These are phyloP conservation scores for Nakazawaea laoshanensis DNA, from an alignment of 805 yeast species.

Conservation along the genomic window DNA sequence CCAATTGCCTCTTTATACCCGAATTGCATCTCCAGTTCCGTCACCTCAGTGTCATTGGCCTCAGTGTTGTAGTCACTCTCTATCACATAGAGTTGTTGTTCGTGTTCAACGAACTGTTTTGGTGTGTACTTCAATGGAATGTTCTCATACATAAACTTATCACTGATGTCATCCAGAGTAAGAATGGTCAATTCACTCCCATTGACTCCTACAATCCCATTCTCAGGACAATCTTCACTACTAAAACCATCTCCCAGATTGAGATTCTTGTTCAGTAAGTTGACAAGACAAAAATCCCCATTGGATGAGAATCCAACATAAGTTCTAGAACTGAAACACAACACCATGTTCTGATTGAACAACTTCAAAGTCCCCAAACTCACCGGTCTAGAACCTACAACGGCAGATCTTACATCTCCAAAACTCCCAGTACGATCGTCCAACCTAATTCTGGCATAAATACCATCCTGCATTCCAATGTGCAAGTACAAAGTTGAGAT, in stretches of 20 bases:
- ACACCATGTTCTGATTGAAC: slow-evolving; percentile 24
- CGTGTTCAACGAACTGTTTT: slow-evolving; percentile 25
- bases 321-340: slow-evolving; percentile 45
- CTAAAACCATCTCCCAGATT: slow-evolving; percentile 42
- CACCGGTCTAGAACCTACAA: slow-evolving; percentile 65
- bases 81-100: slow-evolving; percentile 27
- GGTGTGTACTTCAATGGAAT: slow-evolving; percentile 45
- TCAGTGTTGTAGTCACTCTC: slow-evolving; percentile 35
- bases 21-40: slow-evolving; percentile 31
- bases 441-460: slow-evolving; percentile 56
- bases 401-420: slow-evolving; percentile 57
- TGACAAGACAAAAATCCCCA: slow-evolving; percentile 33
- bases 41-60: slow-evolving; percentile 19
- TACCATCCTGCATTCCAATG: slow-evolving; percentile 79
- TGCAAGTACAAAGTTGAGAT: slow-evolving; percentile 37
- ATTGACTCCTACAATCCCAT: slow-evolving; percentile 58
- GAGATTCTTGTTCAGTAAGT: slow-evolving; percentile 34
- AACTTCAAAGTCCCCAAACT: slow-evolving; percentile 29
- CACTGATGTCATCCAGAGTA: slow-evolving; percentile 33
- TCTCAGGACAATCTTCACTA: slow-evolving; percentile 50
- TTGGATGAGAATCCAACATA: slow-evolving; percentile 43
- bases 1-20: slow-evolving; percentile 26
- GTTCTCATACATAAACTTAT: slow-evolving; percentile 26
- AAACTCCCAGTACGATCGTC: slow-evolving; percentile 55
- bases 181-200: slow-evolving; percentile 46